Percentiles rank a stretch among this genome's conserved stretches.
Conservation (phyloP, 305 asterid genomes). For the Lippia alba region DNA sequence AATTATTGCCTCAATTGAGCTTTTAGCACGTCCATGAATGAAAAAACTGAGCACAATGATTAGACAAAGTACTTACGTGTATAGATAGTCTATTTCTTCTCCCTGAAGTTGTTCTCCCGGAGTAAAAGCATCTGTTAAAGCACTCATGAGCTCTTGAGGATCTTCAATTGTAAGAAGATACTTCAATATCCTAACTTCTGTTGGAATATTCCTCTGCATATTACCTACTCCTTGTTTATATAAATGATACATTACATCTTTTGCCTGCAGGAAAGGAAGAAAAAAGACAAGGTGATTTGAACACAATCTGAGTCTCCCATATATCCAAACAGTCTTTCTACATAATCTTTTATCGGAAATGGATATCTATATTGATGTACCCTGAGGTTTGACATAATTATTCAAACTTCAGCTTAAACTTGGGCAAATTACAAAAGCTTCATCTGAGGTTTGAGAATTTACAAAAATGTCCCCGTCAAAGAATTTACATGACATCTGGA, state of each 20-base stretch:
- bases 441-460: not conserved
- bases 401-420: not conserved
- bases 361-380: conserved; percentile 11
- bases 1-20: not conserved
- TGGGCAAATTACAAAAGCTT: not conserved
- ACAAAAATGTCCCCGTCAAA: conserved; percentile 13
- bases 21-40: not conserved
- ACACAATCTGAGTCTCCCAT: not conserved
- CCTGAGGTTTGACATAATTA: not conserved
- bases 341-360: not conserved
- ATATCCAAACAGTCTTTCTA: too few species aligned
- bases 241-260: conserved; percentile 81
- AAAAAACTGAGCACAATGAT: conserved; percentile 1
- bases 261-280: conserved; percentile 54
- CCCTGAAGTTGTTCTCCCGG: conserved; percentile 93
- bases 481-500: too few species aligned
- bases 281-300: not conserved
- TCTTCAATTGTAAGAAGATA: conserved; percentile 82
- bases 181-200: conserved; percentile 88
- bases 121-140: conserved; percentile 83
- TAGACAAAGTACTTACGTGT: conserved; percentile 63
- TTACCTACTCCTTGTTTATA: conserved; percentile 74
- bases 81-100: conserved; percentile 68
- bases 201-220: conserved; percentile 90
- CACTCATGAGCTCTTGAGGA: conserved; percentile 82